Percentiles rank a stretch among this genome's conserved stretches.
Evolutionary conservation across 2,329 filamentous ascomycete species (phyloP).

Genomic region (Cytospora schulzeri): DNA sequence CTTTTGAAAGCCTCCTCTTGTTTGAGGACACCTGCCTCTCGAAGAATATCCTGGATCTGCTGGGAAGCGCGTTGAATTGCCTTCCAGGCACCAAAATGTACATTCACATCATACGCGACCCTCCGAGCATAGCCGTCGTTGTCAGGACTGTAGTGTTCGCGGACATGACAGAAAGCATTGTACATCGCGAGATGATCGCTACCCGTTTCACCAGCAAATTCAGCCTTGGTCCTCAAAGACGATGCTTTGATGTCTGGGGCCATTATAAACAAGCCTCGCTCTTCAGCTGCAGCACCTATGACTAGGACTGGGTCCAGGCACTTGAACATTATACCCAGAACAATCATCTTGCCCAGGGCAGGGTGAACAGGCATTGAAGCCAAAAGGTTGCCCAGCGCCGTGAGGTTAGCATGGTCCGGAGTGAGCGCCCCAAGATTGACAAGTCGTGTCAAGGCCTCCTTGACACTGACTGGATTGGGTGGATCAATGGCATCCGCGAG

Average conservation of each 20-base stretch:
- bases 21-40: constrained; percentile 38
- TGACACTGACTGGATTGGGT: constrained; percentile 41
- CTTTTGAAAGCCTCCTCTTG: neutral
- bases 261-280: constrained; percentile 15
- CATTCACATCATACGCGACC: neutral
- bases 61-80: constrained; percentile 38
- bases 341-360: constrained; percentile 49
- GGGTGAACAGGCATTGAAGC: constrained; percentile 46
- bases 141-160: neutral
- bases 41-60: constrained; percentile 42
- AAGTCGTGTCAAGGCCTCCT: constrained; percentile 42
- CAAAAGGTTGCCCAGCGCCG: constrained; percentile 42
- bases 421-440: constrained; percentile 46
- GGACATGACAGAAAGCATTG: neutral
- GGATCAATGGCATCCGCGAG: constrained; percentile 48
- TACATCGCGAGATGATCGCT: constrained; percentile 12
- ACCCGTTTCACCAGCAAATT: neutral
- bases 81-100: constrained; percentile 38
- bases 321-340: constrained; percentile 52
- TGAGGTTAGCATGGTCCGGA: constrained; percentile 42
- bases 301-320: constrained; percentile 54
- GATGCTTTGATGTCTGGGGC: neutral
- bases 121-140: neutral
- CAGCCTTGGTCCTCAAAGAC: neutral
- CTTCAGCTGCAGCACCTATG: constrained; percentile 35